Conservation (phyloP, 805 yeast genomes). For the Sungouiozyma intestinalis region DNA sequence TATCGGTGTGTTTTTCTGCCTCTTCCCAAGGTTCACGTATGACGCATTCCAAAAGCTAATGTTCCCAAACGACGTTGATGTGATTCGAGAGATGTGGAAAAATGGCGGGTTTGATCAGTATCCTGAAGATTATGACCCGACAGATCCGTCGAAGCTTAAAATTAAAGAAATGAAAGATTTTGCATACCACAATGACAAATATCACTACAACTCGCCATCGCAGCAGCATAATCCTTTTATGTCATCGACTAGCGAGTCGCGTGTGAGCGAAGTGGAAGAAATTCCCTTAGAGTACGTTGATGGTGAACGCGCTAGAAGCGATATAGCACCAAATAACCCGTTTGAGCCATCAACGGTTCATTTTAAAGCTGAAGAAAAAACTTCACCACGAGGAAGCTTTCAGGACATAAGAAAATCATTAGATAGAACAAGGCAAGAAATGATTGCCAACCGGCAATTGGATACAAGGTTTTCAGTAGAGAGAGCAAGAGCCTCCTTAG, state of each 20-base stretch:
- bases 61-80: constrained; percentile 62
- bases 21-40: constrained; percentile 56
- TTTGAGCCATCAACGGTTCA: constrained; percentile 2
- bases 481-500: constrained; percentile 32
- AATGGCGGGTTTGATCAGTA: constrained; percentile 58
- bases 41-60: constrained; percentile 44
- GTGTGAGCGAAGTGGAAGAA: constrained; percentile 29
- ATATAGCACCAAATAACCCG: background rate
- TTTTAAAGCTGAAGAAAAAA: constrained; percentile 6
- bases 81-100: constrained; percentile 58
- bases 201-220: background rate
- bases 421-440: constrained; percentile 30
- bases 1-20: constrained; percentile 51
- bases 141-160: constrained; percentile 58
- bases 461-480: constrained; percentile 32
- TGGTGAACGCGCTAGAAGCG: background rate
- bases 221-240: background rate
- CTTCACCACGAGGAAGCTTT: constrained; percentile 11
- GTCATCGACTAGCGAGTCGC: constrained; percentile 12
- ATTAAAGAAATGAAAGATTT: constrained; percentile 17
- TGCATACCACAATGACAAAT: background rate
- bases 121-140: constrained; percentile 66
- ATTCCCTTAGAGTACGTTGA: constrained; percentile 27
- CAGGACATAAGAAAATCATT: constrained; percentile 27
- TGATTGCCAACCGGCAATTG: constrained; percentile 30